Base-by-base conservation (phyloP, 768 basidiomycete genomes). In the Daedaleopsis nitida region DNA sequence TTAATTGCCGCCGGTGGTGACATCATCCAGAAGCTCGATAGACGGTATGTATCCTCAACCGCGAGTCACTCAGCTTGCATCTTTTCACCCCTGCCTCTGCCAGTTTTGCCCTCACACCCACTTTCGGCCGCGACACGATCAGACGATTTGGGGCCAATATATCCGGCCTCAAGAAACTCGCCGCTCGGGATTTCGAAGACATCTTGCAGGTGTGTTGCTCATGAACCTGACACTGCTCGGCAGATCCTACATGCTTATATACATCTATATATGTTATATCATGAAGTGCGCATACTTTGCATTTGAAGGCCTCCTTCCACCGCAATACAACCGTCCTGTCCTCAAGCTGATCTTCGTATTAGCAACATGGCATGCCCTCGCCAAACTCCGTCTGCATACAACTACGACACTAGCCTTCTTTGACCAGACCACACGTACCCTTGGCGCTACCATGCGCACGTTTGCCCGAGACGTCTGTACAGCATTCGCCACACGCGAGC, bases 341-440 rank as follows among this genome's bases (percentile, higher is more conserved):
- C 65, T 72, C 27, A 66, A 75, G n/a, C 59, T 80, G 0, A 59
- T 81, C 1, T 81, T 73, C 61, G 35, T 51, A 2, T 49, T 74
- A 1, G 71, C 69, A 0, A 59, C 66, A 9, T 78, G 77, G 78
- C 80, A 80, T 64, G 71, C 69, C 0, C 65, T 74, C 11, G 77
- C 75, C 4, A 80, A 80, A 56, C 67, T 80, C 0, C 72, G 73
- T 11, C 53, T 79, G 59, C 80, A 80, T 58, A 76, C 75, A 0
- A 73, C 77, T 8, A 21, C 58, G 1, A 74, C 77, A 3, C 59
- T 81, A 0, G 19, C 39, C 0, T n/a, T 67, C 21, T 63, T 78
- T 3, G 64, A 72, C 11, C 8, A 11, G 2, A 52, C 59, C 0
- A 78, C 76, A 16, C 49, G n/a, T 0, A 58, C 63, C 1, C 63